Percentiles rank a stretch among this genome's conserved stretches.
Conservation (phyloP, 345 rosid species). For the Pelargonium nanum region DNA sequence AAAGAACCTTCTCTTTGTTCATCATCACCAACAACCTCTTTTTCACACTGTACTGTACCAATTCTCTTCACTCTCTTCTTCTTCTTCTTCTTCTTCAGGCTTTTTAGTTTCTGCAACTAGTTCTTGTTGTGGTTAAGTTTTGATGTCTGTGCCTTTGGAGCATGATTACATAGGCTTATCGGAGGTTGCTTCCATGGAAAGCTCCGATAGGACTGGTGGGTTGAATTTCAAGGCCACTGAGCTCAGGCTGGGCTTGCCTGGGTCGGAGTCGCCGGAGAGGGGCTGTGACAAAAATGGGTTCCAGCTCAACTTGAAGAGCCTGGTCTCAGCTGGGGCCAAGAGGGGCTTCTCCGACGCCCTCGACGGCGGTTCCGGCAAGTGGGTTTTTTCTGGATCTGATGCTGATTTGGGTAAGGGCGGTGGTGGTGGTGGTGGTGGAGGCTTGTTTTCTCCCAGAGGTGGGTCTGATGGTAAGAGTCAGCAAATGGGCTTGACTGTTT, state of each 20-base stretch:
- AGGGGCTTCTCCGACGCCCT: conserved; percentile 53
- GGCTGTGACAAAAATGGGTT: conserved; percentile 16
- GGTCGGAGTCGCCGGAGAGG: conserved; percentile 43
- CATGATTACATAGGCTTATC: conserved; percentile 64
- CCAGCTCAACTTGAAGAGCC: conserved; percentile 22
- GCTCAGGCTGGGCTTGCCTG: conserved; percentile 64
- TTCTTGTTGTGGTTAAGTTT: not conserved
- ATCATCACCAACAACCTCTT: not conserved
- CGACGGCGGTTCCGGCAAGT: conserved; percentile 22
- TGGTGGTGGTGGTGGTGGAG: conserved; percentile 19
- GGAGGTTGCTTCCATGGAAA: conserved; percentile 34
- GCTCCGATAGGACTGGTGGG: conserved; percentile 19
- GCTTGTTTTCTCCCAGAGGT: not conserved
- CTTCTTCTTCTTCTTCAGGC: too few species aligned
- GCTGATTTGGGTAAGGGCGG: conserved; percentile 25
- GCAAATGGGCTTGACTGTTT: not conserved
- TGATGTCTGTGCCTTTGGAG: conserved; percentile 43
- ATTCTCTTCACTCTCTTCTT: too few species aligned
- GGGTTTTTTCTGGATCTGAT: conserved; percentile 23
- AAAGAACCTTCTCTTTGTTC: not conserved
- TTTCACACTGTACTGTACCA: not conserved
- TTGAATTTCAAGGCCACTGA: conserved; percentile 54
- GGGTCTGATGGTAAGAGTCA: conserved; percentile 23
- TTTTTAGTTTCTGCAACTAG: not conserved
- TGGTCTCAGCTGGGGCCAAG: conserved; percentile 49